Percentiles rank a stretch among this genome's conserved stretches.
Conservation (phyloP, 148 eudicot genomes). For the Fagopyrum esculentum region DNA sequence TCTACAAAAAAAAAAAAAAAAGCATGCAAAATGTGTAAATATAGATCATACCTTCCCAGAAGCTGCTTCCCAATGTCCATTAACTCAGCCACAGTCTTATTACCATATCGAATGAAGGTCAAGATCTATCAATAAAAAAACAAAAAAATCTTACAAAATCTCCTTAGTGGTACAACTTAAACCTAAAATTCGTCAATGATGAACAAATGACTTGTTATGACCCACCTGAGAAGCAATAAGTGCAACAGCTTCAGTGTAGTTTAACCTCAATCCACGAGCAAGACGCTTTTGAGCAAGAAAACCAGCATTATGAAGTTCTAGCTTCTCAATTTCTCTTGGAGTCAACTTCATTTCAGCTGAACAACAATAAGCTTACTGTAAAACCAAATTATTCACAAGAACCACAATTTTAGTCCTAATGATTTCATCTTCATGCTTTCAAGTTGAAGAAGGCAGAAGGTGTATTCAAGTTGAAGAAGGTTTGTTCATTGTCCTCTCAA, state of each 20-base stretch:
- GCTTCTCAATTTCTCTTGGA: conserved; percentile 84
- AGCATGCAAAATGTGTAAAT: not conserved
- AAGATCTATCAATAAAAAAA: conserved; percentile 45
- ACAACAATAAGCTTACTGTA: not conserved
- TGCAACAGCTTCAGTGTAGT: conserved; percentile 87
- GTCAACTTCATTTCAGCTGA: conserved; percentile 55
- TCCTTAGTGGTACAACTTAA: not conserved
- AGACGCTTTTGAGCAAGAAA: conserved; percentile 88
- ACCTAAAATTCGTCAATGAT: not conserved
- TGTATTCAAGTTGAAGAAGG: not conserved
- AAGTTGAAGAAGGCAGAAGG: not conserved
- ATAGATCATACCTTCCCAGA: conserved; percentile 60
- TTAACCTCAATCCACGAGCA: conserved; percentile 75
- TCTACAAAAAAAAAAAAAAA: too few species aligned
- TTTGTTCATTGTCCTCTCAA: not conserved
- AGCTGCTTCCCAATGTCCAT: conserved; percentile 86
- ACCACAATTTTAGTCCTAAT: not conserved
- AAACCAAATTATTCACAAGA: not conserved
- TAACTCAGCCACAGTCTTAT: conserved; percentile 74
- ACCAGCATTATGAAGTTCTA: conserved; percentile 87
- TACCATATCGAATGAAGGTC: conserved; percentile 81
- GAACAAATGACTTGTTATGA: not conserved
- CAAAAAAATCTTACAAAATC: not conserved
- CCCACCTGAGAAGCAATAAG: conserved; percentile 84
- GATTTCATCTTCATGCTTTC: too few species aligned